Evolutionary conservation across 306 rosid species (phyloP).

Genomic region (Quercus mongolica): DNA sequence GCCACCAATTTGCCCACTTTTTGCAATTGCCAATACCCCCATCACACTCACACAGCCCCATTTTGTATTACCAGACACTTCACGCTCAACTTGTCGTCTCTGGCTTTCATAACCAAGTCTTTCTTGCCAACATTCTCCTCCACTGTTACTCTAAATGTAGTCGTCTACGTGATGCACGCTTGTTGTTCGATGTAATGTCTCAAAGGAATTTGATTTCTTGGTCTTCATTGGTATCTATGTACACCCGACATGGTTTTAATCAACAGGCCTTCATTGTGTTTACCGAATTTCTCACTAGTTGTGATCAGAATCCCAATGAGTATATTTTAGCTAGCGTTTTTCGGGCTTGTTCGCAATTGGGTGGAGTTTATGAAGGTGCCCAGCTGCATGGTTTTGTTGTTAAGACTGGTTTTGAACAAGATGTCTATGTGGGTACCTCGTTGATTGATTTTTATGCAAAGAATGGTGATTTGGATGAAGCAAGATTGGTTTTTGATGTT

Average conservation of each 20-base stretch:
- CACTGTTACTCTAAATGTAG: slow-evolving; percentile 30
- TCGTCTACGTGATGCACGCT: slow-evolving; percentile 42
- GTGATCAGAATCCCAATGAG: slow-evolving; percentile 50
- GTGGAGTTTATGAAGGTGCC: slow-evolving; percentile 40
- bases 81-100: slow-evolving; percentile 58
- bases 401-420: slow-evolving; percentile 58
- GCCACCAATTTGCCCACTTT: slow-evolving; percentile 49
- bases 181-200: slow-evolving; percentile 67
- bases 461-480: slow-evolving; percentile 51
- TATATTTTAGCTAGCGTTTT: slow-evolving; percentile 68
- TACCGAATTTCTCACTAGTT: slow-evolving; percentile 41
- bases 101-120: slow-evolving; percentile 59
- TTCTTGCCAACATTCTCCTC: slow-evolving; percentile 62
- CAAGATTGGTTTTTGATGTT: slow-evolving; percentile 61
- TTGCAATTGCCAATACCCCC: slow-evolving; percentile 43
- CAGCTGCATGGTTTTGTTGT: slow-evolving; percentile 62
- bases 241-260: slow-evolving; percentile 42
- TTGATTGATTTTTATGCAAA: slow-evolving; percentile 71
- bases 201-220: slow-evolving; percentile 62
- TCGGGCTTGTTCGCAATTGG: slow-evolving; percentile 62
- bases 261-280: slow-evolving; percentile 56
- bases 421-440: slow-evolving; percentile 82
- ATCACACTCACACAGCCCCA: slow-evolving; percentile 30
- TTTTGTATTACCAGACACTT: slow-evolving; percentile 28
- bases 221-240: slow-evolving; percentile 83